phyloP scores from a whole-genome alignment of 1,284 basidiomycete genomes.

The Pyrrhoderma lamaoense region DNA sequence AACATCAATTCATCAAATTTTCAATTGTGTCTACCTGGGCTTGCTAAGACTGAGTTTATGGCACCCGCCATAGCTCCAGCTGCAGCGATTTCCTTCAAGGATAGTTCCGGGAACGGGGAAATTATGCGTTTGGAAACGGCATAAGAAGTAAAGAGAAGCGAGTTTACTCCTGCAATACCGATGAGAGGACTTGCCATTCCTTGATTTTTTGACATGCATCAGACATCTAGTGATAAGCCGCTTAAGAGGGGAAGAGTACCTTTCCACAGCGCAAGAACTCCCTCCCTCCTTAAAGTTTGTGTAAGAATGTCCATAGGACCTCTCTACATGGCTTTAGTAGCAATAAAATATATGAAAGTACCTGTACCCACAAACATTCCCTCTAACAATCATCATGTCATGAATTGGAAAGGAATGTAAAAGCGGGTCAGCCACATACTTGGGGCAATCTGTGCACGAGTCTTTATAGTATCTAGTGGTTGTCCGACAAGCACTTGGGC shows the following conservation, averaged over 20 bases:
- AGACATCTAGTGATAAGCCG: not conserved
- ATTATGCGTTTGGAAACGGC: slow-evolving; percentile 75
- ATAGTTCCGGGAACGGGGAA: slow-evolving; percentile 81
- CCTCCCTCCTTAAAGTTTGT: slow-evolving; percentile 82
- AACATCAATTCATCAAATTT: too few relatives aligned
- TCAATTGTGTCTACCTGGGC: slow-evolving; percentile 54
- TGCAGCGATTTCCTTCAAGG: slow-evolving; percentile 70
- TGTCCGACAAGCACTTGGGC: slow-evolving; percentile 75
- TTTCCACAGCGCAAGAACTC: slow-evolving; percentile 88
- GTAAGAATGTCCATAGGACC: slow-evolving; percentile 85
- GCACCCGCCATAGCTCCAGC: slow-evolving; percentile 92
- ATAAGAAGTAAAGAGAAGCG: slow-evolving; percentile 89
- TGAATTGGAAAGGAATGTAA: slow-evolving; percentile 4
- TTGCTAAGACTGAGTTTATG: slow-evolving; percentile 80
- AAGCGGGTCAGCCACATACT: slow-evolving; percentile 33
- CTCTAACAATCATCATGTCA: slow-evolving; percentile 33
- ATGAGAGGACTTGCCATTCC: slow-evolving; percentile 88
- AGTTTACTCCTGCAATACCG: slow-evolving; percentile 96
- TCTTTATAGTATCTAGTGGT: slow-evolving; percentile 84
- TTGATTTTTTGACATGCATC: slow-evolving; percentile 25
- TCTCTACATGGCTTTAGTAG: slow-evolving; percentile 44
- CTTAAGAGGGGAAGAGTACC: slow-evolving; percentile 36
- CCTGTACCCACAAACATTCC: slow-evolving; percentile 72
- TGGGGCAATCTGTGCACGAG: slow-evolving; percentile 71
- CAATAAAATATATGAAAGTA: not conserved